phyloP scores from a whole-genome alignment of 1,139 yeast genomes.

The Torulaspora globosa region DNA sequence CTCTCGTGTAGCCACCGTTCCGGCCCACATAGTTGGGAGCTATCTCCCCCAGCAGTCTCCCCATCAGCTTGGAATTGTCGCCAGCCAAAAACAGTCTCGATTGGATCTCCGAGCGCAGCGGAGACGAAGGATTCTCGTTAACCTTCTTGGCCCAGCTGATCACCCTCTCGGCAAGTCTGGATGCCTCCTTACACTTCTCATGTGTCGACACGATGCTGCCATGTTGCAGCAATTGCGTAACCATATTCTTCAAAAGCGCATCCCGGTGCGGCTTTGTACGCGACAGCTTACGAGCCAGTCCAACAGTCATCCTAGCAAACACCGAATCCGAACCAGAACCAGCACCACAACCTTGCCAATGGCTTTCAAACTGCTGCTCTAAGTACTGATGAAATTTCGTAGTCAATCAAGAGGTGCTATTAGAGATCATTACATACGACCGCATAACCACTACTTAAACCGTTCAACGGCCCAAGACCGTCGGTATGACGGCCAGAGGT shows the following conservation, averaged over 20 bases:
- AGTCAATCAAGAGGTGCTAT: too few species aligned
- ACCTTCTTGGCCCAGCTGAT: conserved; percentile 47
- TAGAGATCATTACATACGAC: not conserved
- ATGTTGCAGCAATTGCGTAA: conserved; percentile 60
- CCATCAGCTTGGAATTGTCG: conserved; percentile 36
- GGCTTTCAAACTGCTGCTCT: not conserved
- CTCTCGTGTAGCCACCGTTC: conserved; percentile 80
- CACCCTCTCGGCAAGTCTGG: conserved; percentile 51
- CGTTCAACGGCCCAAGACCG: too few species aligned
- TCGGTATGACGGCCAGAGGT: too few species aligned
- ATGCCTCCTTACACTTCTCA: conserved; percentile 68
- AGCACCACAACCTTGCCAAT: not conserved
- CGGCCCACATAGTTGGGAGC: conserved; percentile 60
- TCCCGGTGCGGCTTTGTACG: conserved; percentile 49
- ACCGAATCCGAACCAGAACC: not conserved
- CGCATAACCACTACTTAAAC: too few species aligned
- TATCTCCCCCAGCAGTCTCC: conserved; percentile 61
- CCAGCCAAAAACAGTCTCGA: conserved; percentile 31
- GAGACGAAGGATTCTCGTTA: conserved; percentile 12
- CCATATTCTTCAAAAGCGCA: conserved; percentile 56
- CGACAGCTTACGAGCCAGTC: conserved; percentile 31
- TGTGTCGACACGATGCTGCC: conserved; percentile 67
- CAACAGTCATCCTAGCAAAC: conserved; percentile 28
- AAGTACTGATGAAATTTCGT: not conserved
- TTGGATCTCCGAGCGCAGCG: conserved; percentile 25